Evolutionary conservation across 1,284 basidiomycete genomes (phyloP), one percentile per base, ranked within the genome.

Genomic region (Phellopilus nigrolimitatus): DNA sequence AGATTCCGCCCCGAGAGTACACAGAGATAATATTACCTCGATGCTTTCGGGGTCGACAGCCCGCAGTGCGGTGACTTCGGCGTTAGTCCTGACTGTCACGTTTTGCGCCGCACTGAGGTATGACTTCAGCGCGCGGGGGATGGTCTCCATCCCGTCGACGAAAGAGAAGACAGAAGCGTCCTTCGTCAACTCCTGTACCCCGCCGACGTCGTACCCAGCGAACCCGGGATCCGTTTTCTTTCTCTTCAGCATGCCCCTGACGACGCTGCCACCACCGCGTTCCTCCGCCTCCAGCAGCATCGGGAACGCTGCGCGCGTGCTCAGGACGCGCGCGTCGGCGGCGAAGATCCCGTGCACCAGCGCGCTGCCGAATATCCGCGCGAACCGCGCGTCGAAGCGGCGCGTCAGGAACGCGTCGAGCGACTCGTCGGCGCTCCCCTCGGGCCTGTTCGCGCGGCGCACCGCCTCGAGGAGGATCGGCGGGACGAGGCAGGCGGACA

Each of bases 311-410:
- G 90, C 78, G 1, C 84, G 76, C 0, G 92, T 73, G 56, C 91
- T 93, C 7, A 98, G 68, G 30, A 71, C 61, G 1, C 86, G 70
- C 2, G 91, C 80, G 61, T 95, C 92, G 0, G 91, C 82, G 0
- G 92, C 93, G 64, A 97, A 97, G 54, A 99, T 89, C 0, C 95
- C 95, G 61, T 97, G 95, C 1, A 94, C 80, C 56, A 97, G 73
- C 0, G 94, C 88, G 51, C 87, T 91, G 2, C 88, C 84, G 45
- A 97, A 76, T 3, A 78, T 78, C 8, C 81, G 76, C 0, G 93
- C 90, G 50, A 95, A 79, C 0, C 73, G 66, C 1, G 71, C 62
- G 0, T 92, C 91, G 53, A 97, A 88, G 9, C 92, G 76, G 3
- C 91, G 76, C 0, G 77, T 66, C 51, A 97, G 67, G 61, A 98